phyloP scores from a whole-genome alignment of 345 rosid species.

The Kernera saxatilis region DNA sequence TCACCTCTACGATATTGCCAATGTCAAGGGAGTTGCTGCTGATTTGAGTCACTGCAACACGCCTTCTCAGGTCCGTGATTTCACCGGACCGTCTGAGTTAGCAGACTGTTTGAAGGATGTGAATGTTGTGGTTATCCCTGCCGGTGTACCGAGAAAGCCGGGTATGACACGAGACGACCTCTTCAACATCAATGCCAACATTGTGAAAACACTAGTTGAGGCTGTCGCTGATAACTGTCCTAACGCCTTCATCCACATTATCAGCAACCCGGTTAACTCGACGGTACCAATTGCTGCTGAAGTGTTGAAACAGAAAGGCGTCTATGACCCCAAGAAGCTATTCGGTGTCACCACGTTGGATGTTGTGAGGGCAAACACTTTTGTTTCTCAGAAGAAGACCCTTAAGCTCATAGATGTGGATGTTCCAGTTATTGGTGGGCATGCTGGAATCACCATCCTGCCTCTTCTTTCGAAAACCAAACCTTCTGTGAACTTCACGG shows the following conservation, averaged over 20 bases:
- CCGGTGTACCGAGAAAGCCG: constrained; percentile 89
- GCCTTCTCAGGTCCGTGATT: constrained; percentile 78
- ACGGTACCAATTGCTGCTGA: constrained; percentile 91
- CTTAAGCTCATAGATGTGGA: constrained; percentile 88
- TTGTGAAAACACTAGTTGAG: constrained; percentile 71
- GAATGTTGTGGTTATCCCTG: constrained; percentile 84
- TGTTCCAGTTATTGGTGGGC: constrained; percentile 95
- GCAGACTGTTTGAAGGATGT: constrained; percentile 68
- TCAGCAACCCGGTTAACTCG: constrained; percentile 95
- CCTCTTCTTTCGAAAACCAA: constrained; percentile 81
- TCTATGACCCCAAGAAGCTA: constrained; percentile 83
- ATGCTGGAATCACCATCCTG: constrained; percentile 87
- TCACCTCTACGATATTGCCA: constrained; percentile 84
- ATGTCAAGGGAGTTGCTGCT: constrained; percentile 94
- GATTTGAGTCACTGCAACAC: constrained; percentile 96
- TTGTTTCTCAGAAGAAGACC: constrained; percentile 82
- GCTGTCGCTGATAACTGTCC: constrained; percentile 93
- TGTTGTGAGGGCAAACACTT: constrained; percentile 90
- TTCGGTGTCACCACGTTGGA: constrained; percentile 93
- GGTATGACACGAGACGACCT: constrained; percentile 98
- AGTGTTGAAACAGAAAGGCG: constrained; percentile 79
- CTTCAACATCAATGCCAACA: constrained; percentile 84
- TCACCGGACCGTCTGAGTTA: constrained; percentile 73
- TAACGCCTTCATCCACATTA: constrained; percentile 78
- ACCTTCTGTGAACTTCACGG: constrained; percentile 62